Evolutionary conservation across 352 stramenopile species (phyloP).

Genomic region (Globisporangium sylvaticum): DNA sequence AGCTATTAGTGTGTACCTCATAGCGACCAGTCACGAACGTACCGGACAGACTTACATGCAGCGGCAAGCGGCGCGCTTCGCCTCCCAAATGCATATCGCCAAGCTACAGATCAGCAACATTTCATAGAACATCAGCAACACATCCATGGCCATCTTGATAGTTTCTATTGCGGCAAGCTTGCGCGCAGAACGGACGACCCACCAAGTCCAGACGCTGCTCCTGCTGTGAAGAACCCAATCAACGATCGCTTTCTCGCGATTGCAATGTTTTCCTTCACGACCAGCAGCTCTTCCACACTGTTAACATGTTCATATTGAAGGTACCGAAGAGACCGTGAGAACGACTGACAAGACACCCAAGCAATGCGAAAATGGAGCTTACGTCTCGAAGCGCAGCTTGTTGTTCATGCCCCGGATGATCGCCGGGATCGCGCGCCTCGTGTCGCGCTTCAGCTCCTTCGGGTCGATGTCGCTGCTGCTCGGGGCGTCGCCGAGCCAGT

Average conservation of each 20-base stretch:
- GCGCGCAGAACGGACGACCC: too few species aligned
- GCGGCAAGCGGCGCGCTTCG: neutral
- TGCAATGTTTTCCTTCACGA: constrained; percentile 7
- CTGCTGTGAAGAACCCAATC: neutral
- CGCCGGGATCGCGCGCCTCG: constrained; percentile 3
- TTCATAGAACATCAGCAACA: neutral
- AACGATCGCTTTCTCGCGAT: constrained; percentile 2
- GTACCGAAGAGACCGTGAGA: too few species aligned
- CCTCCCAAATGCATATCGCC: constrained; percentile 8
- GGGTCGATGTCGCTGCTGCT: constrained; percentile 4
- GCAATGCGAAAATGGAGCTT: neutral
- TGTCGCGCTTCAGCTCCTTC: constrained; percentile 6
- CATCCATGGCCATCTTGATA: too few species aligned
- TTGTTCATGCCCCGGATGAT: constrained; percentile 8
- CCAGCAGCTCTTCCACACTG: constrained; percentile 1
- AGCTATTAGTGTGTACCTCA: too few species aligned
- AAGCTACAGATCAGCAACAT: neutral
- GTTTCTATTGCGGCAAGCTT: too few species aligned
- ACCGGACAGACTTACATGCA: neutral
- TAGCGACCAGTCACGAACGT: too few species aligned
- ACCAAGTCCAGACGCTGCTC: constrained; percentile 1
- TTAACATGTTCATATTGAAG: too few species aligned
- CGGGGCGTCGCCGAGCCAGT: neutral
- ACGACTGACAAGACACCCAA: too few species aligned
- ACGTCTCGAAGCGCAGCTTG: constrained; percentile 8